These are phyloP conservation scores for Canariomyces notabilis DNA, from an alignment of 2,329 filamentous ascomycete genomes.

Conservation along the genomic window DNA sequence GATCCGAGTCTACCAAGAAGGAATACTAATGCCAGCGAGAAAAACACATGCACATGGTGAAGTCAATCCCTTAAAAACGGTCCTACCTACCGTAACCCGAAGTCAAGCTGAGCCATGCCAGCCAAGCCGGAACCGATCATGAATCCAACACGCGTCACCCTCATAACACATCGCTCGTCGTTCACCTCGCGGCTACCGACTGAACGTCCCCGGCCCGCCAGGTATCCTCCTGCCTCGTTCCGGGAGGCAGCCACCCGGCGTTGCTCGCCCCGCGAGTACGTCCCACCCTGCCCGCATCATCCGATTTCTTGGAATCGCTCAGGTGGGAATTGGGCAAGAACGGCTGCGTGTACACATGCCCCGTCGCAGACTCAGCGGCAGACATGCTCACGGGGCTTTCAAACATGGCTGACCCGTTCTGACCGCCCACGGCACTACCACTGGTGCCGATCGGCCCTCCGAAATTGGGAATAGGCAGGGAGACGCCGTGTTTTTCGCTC, in stretches of 20 bases:
- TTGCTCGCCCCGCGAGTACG: slow-evolving; percentile 42
- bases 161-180: background rate
- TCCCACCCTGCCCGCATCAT: slow-evolving; percentile 38
- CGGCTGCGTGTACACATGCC: background rate
- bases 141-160: background rate
- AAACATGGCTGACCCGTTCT: slow-evolving; percentile 31
- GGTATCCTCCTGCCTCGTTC: slow-evolving; percentile 81
- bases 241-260: slow-evolving; percentile 65
- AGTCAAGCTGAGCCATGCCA: too few species aligned
- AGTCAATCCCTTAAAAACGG: background rate
- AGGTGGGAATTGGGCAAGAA: slow-evolving; percentile 1
- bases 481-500: slow-evolving; percentile 38
- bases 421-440: slow-evolving; percentile 14
- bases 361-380: background rate
- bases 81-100: background rate
- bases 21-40: background rate
- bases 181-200: slow-evolving; percentile 13
- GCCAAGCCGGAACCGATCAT: too few species aligned
- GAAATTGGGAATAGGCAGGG: background rate
- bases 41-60: slow-evolving; percentile 4
- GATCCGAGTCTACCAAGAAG: background rate
- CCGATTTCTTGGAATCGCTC: slow-evolving; percentile 51
- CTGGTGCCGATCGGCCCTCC: slow-evolving; percentile 16
- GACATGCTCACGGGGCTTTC: slow-evolving; percentile 31
- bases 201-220: slow-evolving; percentile 51